Base-by-base conservation (phyloP, 192 early-diverging fungal genomes). In the Coemansia sp. region DNA sequence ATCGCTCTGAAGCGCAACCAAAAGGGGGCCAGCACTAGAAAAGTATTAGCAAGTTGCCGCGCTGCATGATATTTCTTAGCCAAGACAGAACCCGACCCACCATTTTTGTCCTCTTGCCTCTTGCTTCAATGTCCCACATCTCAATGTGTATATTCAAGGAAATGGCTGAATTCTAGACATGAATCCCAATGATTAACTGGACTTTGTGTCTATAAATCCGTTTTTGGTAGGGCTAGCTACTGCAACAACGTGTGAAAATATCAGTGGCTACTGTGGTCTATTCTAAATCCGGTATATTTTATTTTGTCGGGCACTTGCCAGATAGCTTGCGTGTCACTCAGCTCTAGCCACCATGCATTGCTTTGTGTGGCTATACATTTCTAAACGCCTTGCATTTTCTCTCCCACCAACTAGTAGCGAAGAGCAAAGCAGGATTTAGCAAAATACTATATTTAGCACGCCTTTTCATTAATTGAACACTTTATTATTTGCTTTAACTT, bases 341-440 rank as follows among this genome's bases (percentile, higher is more conserved):
- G 53, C 53, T 34, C 33, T 56, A 56, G 53, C 53, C 53, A 56
- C 53, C 53, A 56, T 56, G 53, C 53, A 56, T 31, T 28, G 23
- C 9, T 26, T 26, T 50, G n/a, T 5, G 16, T 33, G 53, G 26
- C 16, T 56, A n/a, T 56, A 56, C 53, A 56, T 13, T 56, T 56
- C 33, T 28, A 56, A 28, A 5, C 53, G 53, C 53, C 53, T 34
- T 56, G 28, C 53, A 56, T 56, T 34, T 18, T 34, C 31, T 56
- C n/a, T 14, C n/a, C 28, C 31, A 28, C n/a, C 31, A 56, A 14
- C 26, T 31, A 16, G 14, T 34, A 53, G 50, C 14, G 50, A 31
- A 6, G 40, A n/a, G n/a, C 16, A 43, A 43, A 8, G 13, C 40
- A 6, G 40, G 40, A 42, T 42, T 42, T 42, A 20, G 18, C 18